Percentiles rank a stretch among this genome's conserved stretches.
Evolutionary conservation across 768 basidiomycete genomes (phyloP).

Genomic region (Trametes cinnabarina): DNA sequence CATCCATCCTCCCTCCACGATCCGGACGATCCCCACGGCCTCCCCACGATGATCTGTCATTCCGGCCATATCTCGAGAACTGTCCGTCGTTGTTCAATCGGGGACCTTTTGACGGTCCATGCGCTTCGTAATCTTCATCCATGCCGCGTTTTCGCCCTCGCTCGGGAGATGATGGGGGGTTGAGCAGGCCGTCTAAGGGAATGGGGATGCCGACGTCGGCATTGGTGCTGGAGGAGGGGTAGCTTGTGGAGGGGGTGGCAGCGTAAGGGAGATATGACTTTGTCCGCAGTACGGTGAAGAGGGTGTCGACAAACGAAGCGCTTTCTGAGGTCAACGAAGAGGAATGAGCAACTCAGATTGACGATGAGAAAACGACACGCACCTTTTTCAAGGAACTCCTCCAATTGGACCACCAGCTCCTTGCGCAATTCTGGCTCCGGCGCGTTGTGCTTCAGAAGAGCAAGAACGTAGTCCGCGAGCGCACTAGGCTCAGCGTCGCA

Average conservation of each 20-base stretch:
- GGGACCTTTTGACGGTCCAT: constrained; percentile 70
- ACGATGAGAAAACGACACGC: constrained; percentile 31
- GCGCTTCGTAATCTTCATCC: constrained; percentile 60
- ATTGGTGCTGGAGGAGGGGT: constrained; percentile 36
- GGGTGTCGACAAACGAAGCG: constrained; percentile 73
- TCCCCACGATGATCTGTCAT: constrained; percentile 42
- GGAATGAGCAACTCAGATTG: constrained; percentile 18
- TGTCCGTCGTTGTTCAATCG: constrained; percentile 63
- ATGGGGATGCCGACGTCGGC: constrained; percentile 75
- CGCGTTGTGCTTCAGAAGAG: constrained; percentile 87
- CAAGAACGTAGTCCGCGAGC: constrained; percentile 91
- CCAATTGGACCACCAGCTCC: constrained; percentile 73
- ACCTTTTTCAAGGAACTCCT: constrained; percentile 92
- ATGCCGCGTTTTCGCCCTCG: constrained; percentile 64
- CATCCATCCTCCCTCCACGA: constrained; percentile 33
- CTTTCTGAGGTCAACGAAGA: constrained; percentile 47
- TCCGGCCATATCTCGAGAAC: constrained; percentile 58
- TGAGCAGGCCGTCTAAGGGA: constrained; percentile 64
- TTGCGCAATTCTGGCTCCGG: constrained; percentile 79
- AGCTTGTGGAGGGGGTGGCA: constrained; percentile 40
- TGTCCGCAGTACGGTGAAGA: constrained; percentile 81
- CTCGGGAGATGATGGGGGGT: constrained; percentile 46
- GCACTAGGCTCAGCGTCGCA: constrained; percentile 96
- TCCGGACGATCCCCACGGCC: constrained; percentile 39
- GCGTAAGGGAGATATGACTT: constrained; percentile 83